Base-by-base conservation (phyloP, 2,329 filamentous ascomycete species). In the Trichoderma koningii region DNA sequence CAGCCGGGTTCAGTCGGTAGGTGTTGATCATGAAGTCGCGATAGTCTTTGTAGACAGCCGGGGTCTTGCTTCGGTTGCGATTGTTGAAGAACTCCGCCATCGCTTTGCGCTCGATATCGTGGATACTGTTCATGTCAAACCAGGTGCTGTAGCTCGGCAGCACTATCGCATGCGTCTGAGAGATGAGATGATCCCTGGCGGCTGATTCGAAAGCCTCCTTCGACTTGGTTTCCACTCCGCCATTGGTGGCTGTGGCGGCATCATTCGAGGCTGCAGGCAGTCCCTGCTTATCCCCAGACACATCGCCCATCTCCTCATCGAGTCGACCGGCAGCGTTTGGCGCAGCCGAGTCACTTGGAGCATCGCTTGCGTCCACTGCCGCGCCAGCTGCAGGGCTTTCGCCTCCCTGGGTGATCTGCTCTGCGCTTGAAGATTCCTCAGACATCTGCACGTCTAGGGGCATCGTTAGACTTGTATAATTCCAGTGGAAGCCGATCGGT, bases 21-120 rank as follows among this genome's bases (percentile, higher is more conserved):
- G 95, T 98, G 81, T 99, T 99, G 81, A 99, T 93, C 95, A 99
- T 99, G 75, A 99, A 99, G 75, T 99, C 95, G 71, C 95, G 89
- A 78, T 99, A 99, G 75, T 99, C 95, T 79, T 98, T 98, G 82
- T 99, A 99, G 23, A 98, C 92, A 55, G 93, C 89, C 1, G 93
- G 90, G 0, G 95, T 99, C 81, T 99, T 99, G 87, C 95, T 98
- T 73, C 95, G 90, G 79, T 99, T 99, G 66, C 95, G 88, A 77
- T 88, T 94, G 81, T 99, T 99, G 86, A 99, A 99, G 80, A 98
- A 99, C 76, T 99, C 95, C 21, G 94, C 93, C 70, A 99, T 84
- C 7, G 93, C 93, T 78, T 97, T 99, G 75, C 90, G 91, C 81
- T 99, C 95, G 71, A 97, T 90, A 67, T 87, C 87, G 77, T 97